Evolutionary conservation across 805 yeast species (phyloP).

Genomic region (Jamesozyma piceae): DNA sequence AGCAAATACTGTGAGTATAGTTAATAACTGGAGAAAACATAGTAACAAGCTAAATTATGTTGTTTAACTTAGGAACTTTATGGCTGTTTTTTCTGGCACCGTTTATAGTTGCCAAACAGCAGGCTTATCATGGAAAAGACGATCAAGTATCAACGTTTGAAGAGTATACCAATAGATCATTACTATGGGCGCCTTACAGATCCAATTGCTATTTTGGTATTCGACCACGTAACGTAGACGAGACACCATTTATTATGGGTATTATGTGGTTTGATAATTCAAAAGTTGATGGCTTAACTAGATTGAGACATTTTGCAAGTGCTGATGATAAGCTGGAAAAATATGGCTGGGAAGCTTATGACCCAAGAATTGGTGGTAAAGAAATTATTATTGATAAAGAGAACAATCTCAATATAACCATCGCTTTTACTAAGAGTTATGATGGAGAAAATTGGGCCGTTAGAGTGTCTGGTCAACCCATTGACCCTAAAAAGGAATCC

Average conservation of each 20-base stretch:
- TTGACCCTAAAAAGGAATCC: constrained; percentile 37
- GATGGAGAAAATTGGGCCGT: constrained; percentile 76
- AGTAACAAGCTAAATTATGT: background rate
- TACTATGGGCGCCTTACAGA: constrained; percentile 90
- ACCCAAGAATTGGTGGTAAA: constrained; percentile 79
- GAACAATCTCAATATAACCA: constrained; percentile 50
- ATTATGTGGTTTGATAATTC: constrained; percentile 80
- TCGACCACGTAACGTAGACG: constrained; percentile 47
- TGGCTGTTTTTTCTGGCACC: background rate
- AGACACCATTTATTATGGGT: constrained; percentile 66
- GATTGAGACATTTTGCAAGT: constrained; percentile 66
- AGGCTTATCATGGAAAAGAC: background rate
- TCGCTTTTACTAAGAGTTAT: constrained; percentile 65
- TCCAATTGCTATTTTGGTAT: constrained; percentile 81
- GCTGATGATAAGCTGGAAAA: constrained; percentile 59
- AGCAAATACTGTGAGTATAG: no score
- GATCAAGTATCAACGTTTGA: constrained; percentile 16
- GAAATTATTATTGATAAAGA: constrained; percentile 64
- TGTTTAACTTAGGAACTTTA: background rate
- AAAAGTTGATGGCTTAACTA: constrained; percentile 41
- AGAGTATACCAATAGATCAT: constrained; percentile 35
- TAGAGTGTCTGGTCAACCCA: constrained; percentile 58
- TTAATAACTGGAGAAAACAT: background rate
- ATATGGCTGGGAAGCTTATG: constrained; percentile 83
- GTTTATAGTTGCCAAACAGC: background rate